Evolutionary conservation across 257 asterid species (phyloP), one percentile per base, ranked within the genome.

Genomic region (Echium plantagineum): DNA sequence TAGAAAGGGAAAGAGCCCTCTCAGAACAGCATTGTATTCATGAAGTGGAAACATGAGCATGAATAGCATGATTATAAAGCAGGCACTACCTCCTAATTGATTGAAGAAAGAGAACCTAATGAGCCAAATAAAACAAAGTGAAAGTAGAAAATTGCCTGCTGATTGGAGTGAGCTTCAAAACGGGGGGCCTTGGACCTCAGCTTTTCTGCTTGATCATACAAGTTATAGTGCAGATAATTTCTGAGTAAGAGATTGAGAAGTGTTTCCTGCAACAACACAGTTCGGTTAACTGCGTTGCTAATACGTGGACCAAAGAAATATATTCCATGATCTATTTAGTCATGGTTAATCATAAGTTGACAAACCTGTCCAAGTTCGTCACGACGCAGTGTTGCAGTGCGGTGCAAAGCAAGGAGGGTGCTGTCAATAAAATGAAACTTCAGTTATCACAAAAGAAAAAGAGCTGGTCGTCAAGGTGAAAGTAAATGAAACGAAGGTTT

Each of bases 281-380:
- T 18, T 13, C 16, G 3, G 15, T 53, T 57, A 15, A 56, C 42
- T 9, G 21, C 21, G 55, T 26, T 47, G 59, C 58, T 19, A 63
- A 47, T 53, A 69, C 21, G 61, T 26, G 42, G 63, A 38, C 60
- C 55, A 47, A 1, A 3, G 19, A n/a, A 53, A 19, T 5, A 18
- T 5, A 19, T 53, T 8, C 20, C 4, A 53, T 18, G 7, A 18
- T n/a, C 28, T n/a, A n/a, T n/a, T 21, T 57, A 17, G 56, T 19
- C 10, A 19, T n/a, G 21, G 24, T 62, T 31, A 2, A 53, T 30
- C 3, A 48, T 47, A 15, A 42, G 55, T 26, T 7, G 59, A 77
- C 87, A 63, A 64, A 90, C 97, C 97, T 90, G 97, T 55, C 97
- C 96, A 84, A 90, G 72, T 73, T 87, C 95, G 75, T 90, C 97